Evolutionary conservation across 2,329 filamentous ascomycete genomes (phyloP), one percentile per base, ranked within the genome.

Genomic region (Rutstroemia sp.): DNA sequence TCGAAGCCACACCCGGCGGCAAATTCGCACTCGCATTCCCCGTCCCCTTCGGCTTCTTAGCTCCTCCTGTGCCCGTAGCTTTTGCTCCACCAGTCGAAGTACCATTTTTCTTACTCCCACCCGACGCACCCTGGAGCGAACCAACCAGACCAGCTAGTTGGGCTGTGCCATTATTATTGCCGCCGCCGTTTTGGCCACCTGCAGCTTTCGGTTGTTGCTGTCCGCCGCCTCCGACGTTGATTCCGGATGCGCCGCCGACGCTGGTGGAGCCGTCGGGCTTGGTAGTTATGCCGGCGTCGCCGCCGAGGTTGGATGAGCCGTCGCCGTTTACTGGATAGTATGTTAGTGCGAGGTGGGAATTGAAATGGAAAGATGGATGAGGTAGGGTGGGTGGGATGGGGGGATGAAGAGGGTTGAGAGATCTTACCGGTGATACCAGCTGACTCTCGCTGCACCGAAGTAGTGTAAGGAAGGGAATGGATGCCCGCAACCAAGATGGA

Each of bases 351-450:
- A 8, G 21, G 2, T 14, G 9, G 6, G 12, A 14, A 21, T 21
- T 2, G 19, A 10, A 12, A 23, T 18, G 25, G 18, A 8, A 7
- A 7, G 18, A 34, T 1, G 10, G 3, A 34, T 34, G 30, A 10
- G 7, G 12, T 34, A 18, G 10, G n/a, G 1, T n/a, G 39, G 38
- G 16, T n/a, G 16, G 4, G 41, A 44, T 16, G 14, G 18, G 9
- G 8, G 42, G 3, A 42, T 42, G n/a, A 23, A 21, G 18, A 16
- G n/a, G 6, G 18, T 6, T 14, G 4, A 9, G 12, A 16, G 48
- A 8, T 27, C 45, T 49, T 49, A 54, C 52, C 52, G 16, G 44
- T 54, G 23, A 54, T 49, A 8, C 52, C 52, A 5, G 52, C 21
- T 14, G 44, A 49, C 49, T 49, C 52, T 25, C 44, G n/a, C 21